phyloP scores from a whole-genome alignment of 495 filamentous ascomycete species.

The Hypoxylon fuscum region DNA sequence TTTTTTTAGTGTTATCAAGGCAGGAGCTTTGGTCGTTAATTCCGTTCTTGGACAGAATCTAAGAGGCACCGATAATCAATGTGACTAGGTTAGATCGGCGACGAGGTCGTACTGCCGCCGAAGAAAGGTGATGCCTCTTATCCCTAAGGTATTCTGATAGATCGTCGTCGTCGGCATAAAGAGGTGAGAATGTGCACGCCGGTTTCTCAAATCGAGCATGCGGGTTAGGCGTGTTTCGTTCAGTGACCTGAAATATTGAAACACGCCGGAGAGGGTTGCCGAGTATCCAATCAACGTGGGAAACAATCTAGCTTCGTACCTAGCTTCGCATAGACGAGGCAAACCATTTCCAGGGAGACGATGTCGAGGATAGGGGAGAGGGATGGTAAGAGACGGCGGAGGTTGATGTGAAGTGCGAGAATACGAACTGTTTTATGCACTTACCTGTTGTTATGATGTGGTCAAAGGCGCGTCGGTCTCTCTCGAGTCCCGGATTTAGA shows the following conservation, averaged over 20 bases:
- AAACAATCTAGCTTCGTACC: not conserved
- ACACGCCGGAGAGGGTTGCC: not conserved
- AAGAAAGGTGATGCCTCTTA: too few species aligned
- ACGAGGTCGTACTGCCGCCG: too few species aligned
- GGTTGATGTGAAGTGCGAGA: not conserved
- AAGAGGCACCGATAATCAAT: too few species aligned
- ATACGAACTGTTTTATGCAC: conserved; percentile 6
- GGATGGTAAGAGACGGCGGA: not conserved
- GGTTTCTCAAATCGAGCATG: too few species aligned
- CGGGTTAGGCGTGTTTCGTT: not conserved
- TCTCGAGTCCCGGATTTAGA: conserved; percentile 8
- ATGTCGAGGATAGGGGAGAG: not conserved
- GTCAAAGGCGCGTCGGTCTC: conserved; percentile 15
- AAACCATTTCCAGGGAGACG: not conserved
- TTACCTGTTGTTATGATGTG: conserved; percentile 17
- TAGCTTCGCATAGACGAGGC: not conserved
- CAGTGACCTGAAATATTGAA: not conserved
- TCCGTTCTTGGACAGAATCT: too few species aligned
- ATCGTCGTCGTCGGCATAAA: too few species aligned
- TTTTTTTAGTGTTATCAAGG: too few species aligned
- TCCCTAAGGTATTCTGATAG: too few species aligned
- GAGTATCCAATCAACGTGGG: not conserved
- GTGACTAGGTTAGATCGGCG: too few species aligned
- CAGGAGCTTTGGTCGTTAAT: too few species aligned
- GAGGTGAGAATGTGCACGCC: too few species aligned